Conservation (phyloP, 306 rosid genomes). For the Lathyrus oleraceus region DNA sequence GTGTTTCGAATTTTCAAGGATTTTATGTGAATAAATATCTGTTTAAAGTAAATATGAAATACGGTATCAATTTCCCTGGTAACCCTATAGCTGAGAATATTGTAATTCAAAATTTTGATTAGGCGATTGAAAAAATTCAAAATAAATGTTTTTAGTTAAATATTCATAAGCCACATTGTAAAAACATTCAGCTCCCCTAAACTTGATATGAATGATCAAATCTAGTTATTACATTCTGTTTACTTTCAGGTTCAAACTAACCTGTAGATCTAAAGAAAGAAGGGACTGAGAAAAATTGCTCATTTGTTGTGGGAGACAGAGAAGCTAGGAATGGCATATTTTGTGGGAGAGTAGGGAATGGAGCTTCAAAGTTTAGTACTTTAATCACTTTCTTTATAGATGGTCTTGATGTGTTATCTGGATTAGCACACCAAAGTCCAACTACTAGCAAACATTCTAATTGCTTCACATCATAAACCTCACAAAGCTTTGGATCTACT, state of each 20-base stretch:
- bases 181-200: too few relatives aligned
- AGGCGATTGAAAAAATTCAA: background rate
- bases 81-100: background rate
- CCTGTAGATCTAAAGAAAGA: background rate
- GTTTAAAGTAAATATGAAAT: background rate
- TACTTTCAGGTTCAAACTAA: background rate
- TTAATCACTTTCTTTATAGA: conserved; percentile 20
- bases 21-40: background rate
- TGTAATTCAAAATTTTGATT: background rate
- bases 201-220: background rate
- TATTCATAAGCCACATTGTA: too few relatives aligned
- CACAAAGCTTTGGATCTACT: conserved; percentile 33
- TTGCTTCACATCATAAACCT: conserved; percentile 29
- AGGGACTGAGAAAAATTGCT: background rate
- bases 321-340: conserved; percentile 16
- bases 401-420: conserved; percentile 27
- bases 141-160: too few relatives aligned
- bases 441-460: conserved; percentile 26
- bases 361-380: conserved; percentile 35
- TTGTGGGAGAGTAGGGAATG: conserved; percentile 28
- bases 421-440: conserved; percentile 39
- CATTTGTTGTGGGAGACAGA: background rate
- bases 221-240: background rate
- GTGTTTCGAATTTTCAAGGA: background rate
- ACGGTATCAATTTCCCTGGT: background rate